These are phyloP conservation scores for Henckelia pumila DNA, from an alignment of 257 asterid genomes.

Conservation along the genomic window DNA sequence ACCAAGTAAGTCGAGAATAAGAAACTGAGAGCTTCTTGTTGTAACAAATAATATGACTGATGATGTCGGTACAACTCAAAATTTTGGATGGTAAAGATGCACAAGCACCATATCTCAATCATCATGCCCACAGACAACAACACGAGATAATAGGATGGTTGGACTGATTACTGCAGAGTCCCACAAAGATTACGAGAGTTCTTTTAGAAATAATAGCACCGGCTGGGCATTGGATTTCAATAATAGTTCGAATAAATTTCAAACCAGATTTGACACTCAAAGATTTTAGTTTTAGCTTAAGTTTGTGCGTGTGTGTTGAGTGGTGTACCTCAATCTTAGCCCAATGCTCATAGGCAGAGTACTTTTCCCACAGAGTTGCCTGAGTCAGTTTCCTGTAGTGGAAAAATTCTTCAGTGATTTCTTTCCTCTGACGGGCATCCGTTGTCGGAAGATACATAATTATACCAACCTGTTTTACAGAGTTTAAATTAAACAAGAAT, in stretches of 20 bases:
- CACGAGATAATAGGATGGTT: neutral
- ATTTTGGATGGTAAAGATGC: neutral
- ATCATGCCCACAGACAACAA: neutral
- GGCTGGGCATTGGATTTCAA: neutral
- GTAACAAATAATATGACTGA: neutral
- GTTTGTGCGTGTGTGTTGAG: neutral
- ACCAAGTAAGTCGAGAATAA: neutral
- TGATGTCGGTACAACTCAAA: neutral
- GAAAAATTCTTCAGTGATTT: constrained; percentile 80
- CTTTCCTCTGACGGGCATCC: constrained; percentile 83
- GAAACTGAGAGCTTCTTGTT: constrained; percentile 1
- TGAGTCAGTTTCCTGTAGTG: constrained; percentile 75
- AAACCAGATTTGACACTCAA: neutral
- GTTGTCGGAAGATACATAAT: constrained; percentile 95
- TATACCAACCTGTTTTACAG: constrained; percentile 72
- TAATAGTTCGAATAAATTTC: too few relatives aligned
- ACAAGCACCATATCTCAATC: too few relatives aligned
- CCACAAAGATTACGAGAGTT: neutral
- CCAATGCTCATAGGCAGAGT: constrained; percentile 91
- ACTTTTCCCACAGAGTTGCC: constrained; percentile 69
- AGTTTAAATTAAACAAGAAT: constrained; percentile 25
- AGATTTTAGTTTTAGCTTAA: neutral
- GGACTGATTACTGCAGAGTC: neutral
- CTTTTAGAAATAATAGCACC: neutral
- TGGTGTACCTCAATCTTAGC: constrained; percentile 88